These are phyloP conservation scores for Thelephora ganbajun DNA, from an alignment of 768 basidiomycete genomes.

Conservation along the genomic window DNA sequence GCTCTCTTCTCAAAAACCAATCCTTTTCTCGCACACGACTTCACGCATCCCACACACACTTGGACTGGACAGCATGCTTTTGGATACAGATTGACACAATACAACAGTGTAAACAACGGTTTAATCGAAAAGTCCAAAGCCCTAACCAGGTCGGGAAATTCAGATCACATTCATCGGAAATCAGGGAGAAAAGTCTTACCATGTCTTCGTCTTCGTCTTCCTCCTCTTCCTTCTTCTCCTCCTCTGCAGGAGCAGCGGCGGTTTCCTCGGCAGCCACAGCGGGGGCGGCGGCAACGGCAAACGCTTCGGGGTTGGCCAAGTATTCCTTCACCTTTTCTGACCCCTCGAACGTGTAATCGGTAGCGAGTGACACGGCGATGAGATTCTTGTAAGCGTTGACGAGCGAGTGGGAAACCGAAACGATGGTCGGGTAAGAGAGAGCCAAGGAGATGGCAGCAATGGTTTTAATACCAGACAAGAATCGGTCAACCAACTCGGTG, in stretches of 20 bases:
- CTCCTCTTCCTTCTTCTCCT: conserved; percentile 68
- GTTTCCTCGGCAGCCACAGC: conserved; percentile 41
- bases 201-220: conserved; percentile 84
- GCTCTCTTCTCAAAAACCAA: too few species aligned
- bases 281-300: conserved; percentile 65
- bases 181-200: conserved; percentile 30
- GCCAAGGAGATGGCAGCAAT: conserved; percentile 94
- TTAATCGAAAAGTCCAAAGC: conserved; percentile 92
- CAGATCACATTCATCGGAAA: neutral
- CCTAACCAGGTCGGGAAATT: conserved; percentile 28
- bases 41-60: too few species aligned
- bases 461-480: conserved; percentile 88
- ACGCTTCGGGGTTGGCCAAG: conserved; percentile 98
- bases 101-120: conserved; percentile 1
- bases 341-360: conserved; percentile 91
- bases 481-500: conserved; percentile 79
- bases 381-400: conserved; percentile 99
- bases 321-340: conserved; percentile 95
- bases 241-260: conserved; percentile 32
- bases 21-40: too few species aligned
- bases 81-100: neutral
- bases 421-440: conserved; percentile 90
- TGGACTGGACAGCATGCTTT: neutral
- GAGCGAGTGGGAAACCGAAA: conserved; percentile 85
- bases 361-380: conserved; percentile 73